Base-by-base conservation (phyloP, 2,329 filamentous ascomycete genomes). In the Drechslerella dactyloides region DNA sequence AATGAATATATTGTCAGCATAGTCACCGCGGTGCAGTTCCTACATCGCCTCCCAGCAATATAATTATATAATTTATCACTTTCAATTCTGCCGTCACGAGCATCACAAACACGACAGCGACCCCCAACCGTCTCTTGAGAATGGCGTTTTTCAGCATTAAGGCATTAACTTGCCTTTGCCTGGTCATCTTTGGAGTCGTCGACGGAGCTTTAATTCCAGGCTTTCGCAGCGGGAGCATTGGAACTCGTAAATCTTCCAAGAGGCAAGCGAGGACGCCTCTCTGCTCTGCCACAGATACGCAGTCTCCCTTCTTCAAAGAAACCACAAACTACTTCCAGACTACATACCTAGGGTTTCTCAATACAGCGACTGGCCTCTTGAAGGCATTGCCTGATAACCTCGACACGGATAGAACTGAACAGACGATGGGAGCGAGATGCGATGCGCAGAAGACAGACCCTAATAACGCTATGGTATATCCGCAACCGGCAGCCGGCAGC, bases 401-500 rank as follows among this genome's bases (percentile, higher is more conserved):
- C 3, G 30, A 24, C 13, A 24, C 53, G 17, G 46, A 21, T 4
- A 19, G 21, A 27, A 7, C 46, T 2, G n/a, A 13, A 19, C 33
- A 21, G 23, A n/a, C 21, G 15, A 6, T 23, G 35, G 3, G 21
- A 57, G 2, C 21, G 17, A 33, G 24, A 11, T 62, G 59, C n/a
- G 27, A 44, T 21, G 35, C 50, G 11, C 13, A 30, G 30, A 19
- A 33, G 23, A 48, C 42, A 7, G 15, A 13, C n/a, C 7, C 8
- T 5, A 1, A 15, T 37, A 54, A 62, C 35, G 2, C 53, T 6
- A 24, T 23, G 17, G 27, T 62, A 19, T 62, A 62, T 35, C 59
- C 50, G 3, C 33, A 42, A 42, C 59, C 59, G 5, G 19, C 51
- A 2, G 10, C 42, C 19, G n/a, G 21, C 7, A 56, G 59, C 37